phyloP scores from a whole-genome alignment of 2,329 filamentous ascomycete species.

The Phoma sp. region DNA sequence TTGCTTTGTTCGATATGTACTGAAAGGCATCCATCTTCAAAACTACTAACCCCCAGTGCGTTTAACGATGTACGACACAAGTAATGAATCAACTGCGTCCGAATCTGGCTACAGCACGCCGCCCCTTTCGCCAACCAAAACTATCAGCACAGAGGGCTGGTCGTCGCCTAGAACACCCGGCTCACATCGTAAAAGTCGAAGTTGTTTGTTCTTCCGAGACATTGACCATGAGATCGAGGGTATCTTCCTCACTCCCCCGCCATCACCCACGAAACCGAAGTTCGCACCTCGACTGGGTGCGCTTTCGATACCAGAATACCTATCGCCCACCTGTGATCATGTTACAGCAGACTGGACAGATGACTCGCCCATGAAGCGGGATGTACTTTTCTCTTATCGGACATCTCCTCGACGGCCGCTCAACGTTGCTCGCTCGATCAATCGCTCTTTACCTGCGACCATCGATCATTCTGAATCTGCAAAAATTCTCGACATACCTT shows the following conservation, averaged over 20 bases:
- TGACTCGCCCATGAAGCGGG: conserved; percentile 21
- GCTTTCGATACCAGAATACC: conserved; percentile 26
- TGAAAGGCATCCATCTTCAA: conserved; percentile 8
- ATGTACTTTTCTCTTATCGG: not conserved
- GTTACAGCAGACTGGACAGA: conserved; percentile 11
- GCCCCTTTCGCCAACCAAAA: conserved; percentile 46
- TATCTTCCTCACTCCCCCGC: conserved; percentile 25
- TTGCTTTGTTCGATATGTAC: conserved; percentile 37
- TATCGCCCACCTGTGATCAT: conserved; percentile 11
- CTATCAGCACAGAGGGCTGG: conserved; percentile 42
- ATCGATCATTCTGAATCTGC: not conserved
- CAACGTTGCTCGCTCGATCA: conserved; percentile 15
- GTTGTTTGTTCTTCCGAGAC: conserved; percentile 34
- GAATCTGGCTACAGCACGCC: conserved; percentile 37
- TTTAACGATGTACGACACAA: conserved; percentile 33
- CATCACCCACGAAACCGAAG: conserved; percentile 36
- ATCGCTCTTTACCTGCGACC: conserved; percentile 15
- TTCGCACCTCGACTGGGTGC: conserved; percentile 20
- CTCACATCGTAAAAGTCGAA: conserved; percentile 42
- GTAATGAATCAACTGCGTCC: conserved; percentile 23
- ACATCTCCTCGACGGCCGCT: conserved; percentile 1
- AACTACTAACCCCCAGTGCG: conserved; percentile 10
- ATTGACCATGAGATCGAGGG: conserved; percentile 15
- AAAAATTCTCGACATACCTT: not conserved
- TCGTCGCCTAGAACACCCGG: conserved; percentile 39